Conservation (phyloP, 164 flowering plant species). For the Berberis thunbergii region DNA sequence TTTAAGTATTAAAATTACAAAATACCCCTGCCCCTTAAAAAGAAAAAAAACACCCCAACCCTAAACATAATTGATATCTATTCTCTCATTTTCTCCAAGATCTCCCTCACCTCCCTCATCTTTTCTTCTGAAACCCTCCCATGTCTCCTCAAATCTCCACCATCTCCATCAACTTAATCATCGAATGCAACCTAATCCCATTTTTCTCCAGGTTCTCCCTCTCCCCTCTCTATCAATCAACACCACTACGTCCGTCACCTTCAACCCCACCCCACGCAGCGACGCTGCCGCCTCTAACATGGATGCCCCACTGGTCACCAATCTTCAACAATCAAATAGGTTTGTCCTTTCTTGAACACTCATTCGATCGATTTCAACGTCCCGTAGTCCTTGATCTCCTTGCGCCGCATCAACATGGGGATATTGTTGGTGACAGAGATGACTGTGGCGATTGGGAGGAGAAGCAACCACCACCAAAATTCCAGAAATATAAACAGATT, state of each 20-base stretch:
- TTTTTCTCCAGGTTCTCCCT: constrained; percentile 68
- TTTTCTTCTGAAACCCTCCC: constrained; percentile 69
- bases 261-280: constrained; percentile 58
- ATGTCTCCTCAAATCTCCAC: constrained; percentile 47
- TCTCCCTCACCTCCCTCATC: constrained; percentile 31
- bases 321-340: constrained; percentile 70
- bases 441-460: constrained; percentile 83
- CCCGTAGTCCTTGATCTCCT: constrained; percentile 84
- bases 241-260: constrained; percentile 82
- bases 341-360: constrained; percentile 28
- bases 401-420: constrained; percentile 96
- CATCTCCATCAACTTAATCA: constrained; percentile 68
- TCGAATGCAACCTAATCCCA: constrained; percentile 65
- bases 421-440: constrained; percentile 44
- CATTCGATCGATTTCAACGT: constrained; percentile 83
- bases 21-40: no score
- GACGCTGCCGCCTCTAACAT: constrained; percentile 89
- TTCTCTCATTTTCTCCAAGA: constrained; percentile 79
- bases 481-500: no score
- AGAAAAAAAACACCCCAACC: no score
- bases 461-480: no score
- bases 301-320: constrained; percentile 87
- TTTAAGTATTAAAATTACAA: no score
- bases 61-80: no score
- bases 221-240: constrained; percentile 85